Conservation (phyloP, 495 filamentous ascomycete genomes). For the Clavariopsis aquatica region DNA sequence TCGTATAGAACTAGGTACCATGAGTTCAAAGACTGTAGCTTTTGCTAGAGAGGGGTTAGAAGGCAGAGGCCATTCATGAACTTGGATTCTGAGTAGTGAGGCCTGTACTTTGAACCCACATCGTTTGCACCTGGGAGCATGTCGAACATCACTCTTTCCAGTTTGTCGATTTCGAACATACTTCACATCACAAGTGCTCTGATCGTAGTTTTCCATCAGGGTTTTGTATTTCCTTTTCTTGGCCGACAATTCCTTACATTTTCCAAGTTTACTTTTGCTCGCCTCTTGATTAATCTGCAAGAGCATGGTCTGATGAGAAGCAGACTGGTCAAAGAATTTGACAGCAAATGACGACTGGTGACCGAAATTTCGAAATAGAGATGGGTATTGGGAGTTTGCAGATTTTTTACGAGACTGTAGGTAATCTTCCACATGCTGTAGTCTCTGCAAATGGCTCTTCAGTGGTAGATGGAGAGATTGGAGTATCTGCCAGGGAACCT, state of each 20-base stretch:
- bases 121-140: constrained; percentile 41
- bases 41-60: constrained; percentile 42
- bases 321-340: constrained; percentile 54
- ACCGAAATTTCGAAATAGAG: constrained; percentile 46
- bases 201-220: constrained; percentile 38
- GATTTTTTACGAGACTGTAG: constrained; percentile 41
- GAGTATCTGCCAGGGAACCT: constrained; percentile 50
- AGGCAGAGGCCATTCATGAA: constrained; percentile 67
- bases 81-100: constrained; percentile 48
- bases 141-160: constrained; percentile 17
- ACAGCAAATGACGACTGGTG: constrained; percentile 52
- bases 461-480: constrained; percentile 54
- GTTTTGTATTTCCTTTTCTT: constrained; percentile 44
- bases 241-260: constrained; percentile 48
- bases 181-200: constrained; percentile 38
- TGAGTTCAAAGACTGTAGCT: constrained; percentile 60
- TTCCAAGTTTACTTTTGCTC: constrained; percentile 40
- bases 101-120: constrained; percentile 41
- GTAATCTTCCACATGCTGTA: constrained; percentile 55
- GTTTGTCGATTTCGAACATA: constrained; percentile 8
- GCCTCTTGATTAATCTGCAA: constrained; percentile 49
- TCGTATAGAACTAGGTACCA: constrained; percentile 48
- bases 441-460: constrained; percentile 53
- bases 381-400: constrained; percentile 28
- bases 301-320: constrained; percentile 47